A percentile compares a stretch with the other conserved stretches of the same genome.
phyloP scores from a whole-genome alignment of 495 filamentous ascomycete genomes.

The Pyrenopolyporus hunteri region DNA sequence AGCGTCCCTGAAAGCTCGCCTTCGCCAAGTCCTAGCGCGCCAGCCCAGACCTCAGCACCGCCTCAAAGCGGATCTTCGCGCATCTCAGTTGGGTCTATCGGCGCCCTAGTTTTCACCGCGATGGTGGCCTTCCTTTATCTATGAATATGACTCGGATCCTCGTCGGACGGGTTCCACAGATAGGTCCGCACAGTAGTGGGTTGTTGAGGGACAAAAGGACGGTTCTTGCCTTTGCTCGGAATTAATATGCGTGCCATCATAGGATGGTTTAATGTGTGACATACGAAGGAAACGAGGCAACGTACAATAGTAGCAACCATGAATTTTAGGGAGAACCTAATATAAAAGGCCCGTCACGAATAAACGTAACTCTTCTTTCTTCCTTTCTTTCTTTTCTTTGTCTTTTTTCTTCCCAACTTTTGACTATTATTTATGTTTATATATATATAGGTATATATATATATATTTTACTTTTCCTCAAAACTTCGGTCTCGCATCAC shows the following conservation, averaged over 20 bases:
- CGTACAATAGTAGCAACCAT: constrained; percentile 6
- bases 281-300: constrained; percentile 14
- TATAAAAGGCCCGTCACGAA: constrained; percentile 15
- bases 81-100: constrained; percentile 40
- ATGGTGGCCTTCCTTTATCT: constrained; percentile 43
- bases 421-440: neutral
- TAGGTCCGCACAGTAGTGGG: neutral
- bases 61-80: constrained; percentile 37
- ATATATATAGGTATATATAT: neutral
- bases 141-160: constrained; percentile 25
- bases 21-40: constrained; percentile 12
- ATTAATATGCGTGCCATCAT: constrained; percentile 19
- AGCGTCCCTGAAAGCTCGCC: constrained; percentile 19
- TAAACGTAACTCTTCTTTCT: neutral
- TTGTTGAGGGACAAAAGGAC: neutral
- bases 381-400: neutral
- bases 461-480: too few species aligned
- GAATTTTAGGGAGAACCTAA: constrained; percentile 22
- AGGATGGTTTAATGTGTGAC: constrained; percentile 29
- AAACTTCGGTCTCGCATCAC: too few species aligned
- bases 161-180: neutral
- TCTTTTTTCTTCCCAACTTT: neutral
- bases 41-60: constrained; percentile 25
- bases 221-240: neutral
- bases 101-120: constrained; percentile 44